Conservation (phyloP, 805 yeast species). For the Zygotorulaspora chibaensis region DNA sequence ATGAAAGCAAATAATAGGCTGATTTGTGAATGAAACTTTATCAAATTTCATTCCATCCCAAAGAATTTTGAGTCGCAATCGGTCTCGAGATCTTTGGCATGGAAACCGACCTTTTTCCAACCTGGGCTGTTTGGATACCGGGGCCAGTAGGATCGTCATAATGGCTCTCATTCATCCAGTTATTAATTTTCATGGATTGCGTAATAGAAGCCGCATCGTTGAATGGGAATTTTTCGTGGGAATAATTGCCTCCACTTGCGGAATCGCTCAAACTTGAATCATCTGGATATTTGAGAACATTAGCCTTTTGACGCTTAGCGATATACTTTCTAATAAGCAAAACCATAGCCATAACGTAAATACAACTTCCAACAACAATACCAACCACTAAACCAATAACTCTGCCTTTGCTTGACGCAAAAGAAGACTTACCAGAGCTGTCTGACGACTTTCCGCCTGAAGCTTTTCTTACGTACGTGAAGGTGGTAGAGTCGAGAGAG, state of each 20-base stretch:
- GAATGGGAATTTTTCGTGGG: conserved; percentile 14
- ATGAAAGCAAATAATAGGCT: neutral
- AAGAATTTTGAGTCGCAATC: conserved; percentile 62
- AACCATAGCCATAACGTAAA: conserved; percentile 59
- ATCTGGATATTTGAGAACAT: conserved; percentile 20
- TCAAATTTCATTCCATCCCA: conserved; percentile 55
- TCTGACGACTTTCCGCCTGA: conserved; percentile 20
- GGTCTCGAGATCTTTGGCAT: conserved; percentile 59
- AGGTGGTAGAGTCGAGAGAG: conserved; percentile 7
- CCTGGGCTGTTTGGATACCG: conserved; percentile 11
- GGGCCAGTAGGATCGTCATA: conserved; percentile 18
- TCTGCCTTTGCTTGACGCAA: conserved; percentile 38
- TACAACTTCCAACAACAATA: conserved; percentile 68
- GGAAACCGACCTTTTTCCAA: conserved; percentile 9
- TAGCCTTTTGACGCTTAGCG: conserved; percentile 30
- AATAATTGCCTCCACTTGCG: conserved; percentile 7
- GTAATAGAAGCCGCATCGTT: conserved; percentile 21
- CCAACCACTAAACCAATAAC: conserved; percentile 82
- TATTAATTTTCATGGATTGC: conserved; percentile 30
- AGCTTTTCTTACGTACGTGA: neutral
- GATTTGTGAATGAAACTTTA: neutral
- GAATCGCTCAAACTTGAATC: conserved; percentile 18
- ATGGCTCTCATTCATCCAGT: conserved; percentile 33
- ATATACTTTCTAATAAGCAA: conserved; percentile 50
- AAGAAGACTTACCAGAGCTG: conserved; percentile 11